Conservation (phyloP, 2,329 filamentous ascomycete species). For the Onygena corvina region DNA sequence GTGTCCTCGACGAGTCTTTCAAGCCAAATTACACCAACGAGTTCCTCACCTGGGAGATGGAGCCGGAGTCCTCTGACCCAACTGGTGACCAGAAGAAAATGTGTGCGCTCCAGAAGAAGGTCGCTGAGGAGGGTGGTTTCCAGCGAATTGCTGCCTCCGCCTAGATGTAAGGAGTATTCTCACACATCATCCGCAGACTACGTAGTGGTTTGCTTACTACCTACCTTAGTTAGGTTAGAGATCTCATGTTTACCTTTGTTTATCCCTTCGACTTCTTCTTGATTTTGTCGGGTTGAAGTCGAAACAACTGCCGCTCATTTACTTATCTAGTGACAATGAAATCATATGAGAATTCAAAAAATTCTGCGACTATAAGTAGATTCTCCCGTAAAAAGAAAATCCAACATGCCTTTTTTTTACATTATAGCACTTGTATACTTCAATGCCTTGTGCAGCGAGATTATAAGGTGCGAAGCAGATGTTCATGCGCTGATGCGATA, state of each 20-base stretch:
- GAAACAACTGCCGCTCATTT: slow-evolving; percentile 2
- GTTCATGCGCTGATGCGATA: not conserved
- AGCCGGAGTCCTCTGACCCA: slow-evolving; percentile 54
- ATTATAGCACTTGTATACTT: too few relatives aligned
- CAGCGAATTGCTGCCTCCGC: slow-evolving; percentile 24
- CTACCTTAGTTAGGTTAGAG: too few relatives aligned
- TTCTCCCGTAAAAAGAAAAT: not conserved
- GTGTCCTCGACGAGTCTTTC: slow-evolving; percentile 52
- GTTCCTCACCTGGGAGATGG: slow-evolving; percentile 55
- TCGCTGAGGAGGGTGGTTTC: slow-evolving; percentile 53
- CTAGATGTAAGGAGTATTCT: not conserved
- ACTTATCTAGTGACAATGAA: not conserved
- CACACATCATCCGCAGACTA: too few relatives aligned
- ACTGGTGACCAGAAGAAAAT: slow-evolving; percentile 64
- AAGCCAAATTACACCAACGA: slow-evolving; percentile 63
- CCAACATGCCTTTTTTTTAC: too few relatives aligned
- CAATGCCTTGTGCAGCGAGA: too few relatives aligned
- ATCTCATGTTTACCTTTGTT: not conserved
- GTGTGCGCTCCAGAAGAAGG: slow-evolving; percentile 54
- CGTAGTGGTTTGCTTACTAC: too few relatives aligned
- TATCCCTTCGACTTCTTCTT: not conserved
- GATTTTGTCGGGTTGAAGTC: not conserved
- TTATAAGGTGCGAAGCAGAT: too few relatives aligned
- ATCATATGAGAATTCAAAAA: not conserved
- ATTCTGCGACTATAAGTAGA: not conserved